Evolutionary conservation across 2,329 filamentous ascomycete species (phyloP).

Genomic region (Drechslerella coelobrocha): DNA sequence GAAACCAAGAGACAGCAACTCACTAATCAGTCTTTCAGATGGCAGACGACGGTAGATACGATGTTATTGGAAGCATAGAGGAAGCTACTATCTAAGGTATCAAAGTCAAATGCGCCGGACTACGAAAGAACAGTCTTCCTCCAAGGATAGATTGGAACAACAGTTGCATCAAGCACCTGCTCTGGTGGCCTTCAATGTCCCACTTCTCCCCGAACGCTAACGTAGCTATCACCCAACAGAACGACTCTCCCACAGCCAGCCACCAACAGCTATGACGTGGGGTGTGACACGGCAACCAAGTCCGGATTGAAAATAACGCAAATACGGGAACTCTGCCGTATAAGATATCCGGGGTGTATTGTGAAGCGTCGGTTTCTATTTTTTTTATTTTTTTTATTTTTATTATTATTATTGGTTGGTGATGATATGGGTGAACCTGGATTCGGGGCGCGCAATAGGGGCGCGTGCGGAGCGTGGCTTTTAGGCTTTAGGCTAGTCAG

Average conservation of each 20-base stretch:
- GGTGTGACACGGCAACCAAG: slow-evolving; percentile 3
- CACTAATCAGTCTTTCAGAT: slow-evolving; percentile 51
- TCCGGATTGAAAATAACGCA: too few relatives aligned
- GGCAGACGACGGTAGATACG: slow-evolving; percentile 47
- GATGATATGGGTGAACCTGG: background rate
- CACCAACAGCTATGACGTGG: slow-evolving; percentile 15
- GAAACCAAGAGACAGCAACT: slow-evolving; percentile 36
- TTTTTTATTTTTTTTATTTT: background rate
- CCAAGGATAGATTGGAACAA: slow-evolving; percentile 18
- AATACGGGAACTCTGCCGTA: background rate
- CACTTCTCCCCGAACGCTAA: slow-evolving; percentile 20
- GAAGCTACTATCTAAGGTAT: slow-evolving; percentile 50
- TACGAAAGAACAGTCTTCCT: slow-evolving; percentile 44
- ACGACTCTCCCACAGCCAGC: slow-evolving; percentile 20
- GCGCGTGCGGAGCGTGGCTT: too few relatives aligned
- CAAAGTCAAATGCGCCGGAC: slow-evolving; percentile 39
- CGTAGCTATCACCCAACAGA: slow-evolving; percentile 11
- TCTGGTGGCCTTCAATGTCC: background rate
- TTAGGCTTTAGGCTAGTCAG: too few relatives aligned
- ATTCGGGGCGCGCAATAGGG: too few relatives aligned
- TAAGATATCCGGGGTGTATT: slow-evolving; percentile 1
- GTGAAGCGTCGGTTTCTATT: background rate
- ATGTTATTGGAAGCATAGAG: slow-evolving; percentile 50
- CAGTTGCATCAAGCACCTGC: slow-evolving; percentile 9
- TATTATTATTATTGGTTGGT: background rate